Conservation (phyloP, 805 yeast species). For the Metschnikowia sp. region DNA sequence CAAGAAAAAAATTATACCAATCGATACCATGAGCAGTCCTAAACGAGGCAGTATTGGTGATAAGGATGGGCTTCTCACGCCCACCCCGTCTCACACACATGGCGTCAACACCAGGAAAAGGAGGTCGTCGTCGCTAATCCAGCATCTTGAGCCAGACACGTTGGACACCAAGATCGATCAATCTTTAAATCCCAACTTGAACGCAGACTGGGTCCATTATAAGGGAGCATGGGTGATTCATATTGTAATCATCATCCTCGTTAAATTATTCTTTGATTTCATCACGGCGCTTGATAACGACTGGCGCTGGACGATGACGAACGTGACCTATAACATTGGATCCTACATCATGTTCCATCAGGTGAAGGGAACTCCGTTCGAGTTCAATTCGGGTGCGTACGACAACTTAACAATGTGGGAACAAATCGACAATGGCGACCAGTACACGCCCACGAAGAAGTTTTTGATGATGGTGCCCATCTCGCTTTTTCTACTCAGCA, state of each 20-base stretch:
- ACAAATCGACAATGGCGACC: conserved; percentile 93
- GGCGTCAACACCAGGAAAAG: conserved; percentile 39
- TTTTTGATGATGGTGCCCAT: conserved; percentile 92
- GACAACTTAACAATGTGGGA: conserved; percentile 99
- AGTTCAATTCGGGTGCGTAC: conserved; percentile 93
- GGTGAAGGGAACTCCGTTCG: conserved; percentile 96
- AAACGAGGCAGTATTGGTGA: conserved; percentile 14
- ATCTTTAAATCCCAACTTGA: conserved; percentile 80
- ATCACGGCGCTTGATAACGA: conserved; percentile 79
- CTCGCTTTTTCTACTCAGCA: conserved; percentile 74
- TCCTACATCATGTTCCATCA: conserved; percentile 95
- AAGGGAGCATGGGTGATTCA: conserved; percentile 97
- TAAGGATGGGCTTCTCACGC: conserved; percentile 19
- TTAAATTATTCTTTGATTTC: conserved; percentile 74
- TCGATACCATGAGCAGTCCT: conserved; percentile 13
- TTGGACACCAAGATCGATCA: conserved; percentile 92
- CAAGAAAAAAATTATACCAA: neutral
- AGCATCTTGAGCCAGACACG: conserved; percentile 90
- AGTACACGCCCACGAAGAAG: conserved; percentile 94
- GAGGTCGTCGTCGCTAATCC: conserved; percentile 83
- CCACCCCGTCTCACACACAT: conserved; percentile 19
- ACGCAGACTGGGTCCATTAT: conserved; percentile 94
- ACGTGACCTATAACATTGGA: conserved; percentile 84
- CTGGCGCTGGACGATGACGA: conserved; percentile 91
- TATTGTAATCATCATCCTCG: conserved; percentile 70